phyloP scores from a whole-genome alignment of 768 basidiomycete species.

The Amanita subjunquillea region DNA sequence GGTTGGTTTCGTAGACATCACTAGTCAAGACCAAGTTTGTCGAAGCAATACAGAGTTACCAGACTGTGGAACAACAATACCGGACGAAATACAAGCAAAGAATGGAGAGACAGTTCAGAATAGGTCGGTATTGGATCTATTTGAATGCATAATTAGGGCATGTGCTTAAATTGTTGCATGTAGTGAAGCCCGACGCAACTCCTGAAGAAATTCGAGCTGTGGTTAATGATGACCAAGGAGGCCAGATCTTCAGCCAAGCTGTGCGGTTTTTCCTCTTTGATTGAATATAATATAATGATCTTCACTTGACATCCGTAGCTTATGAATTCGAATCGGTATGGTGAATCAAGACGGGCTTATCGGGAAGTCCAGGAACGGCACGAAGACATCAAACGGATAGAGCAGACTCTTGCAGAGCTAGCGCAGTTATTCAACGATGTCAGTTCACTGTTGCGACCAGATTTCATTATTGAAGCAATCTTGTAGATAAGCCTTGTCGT shows the following conservation, averaged over 20 bases:
- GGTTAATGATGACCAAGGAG: conserved; percentile 73
- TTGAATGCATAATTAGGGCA: neutral
- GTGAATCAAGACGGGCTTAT: conserved; percentile 83
- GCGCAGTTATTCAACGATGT: conserved; percentile 96
- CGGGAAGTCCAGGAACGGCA: conserved; percentile 97
- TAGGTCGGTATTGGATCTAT: conserved; percentile 36
- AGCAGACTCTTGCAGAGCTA: conserved; percentile 84
- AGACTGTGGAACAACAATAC: conserved; percentile 73
- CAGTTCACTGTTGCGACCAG: conserved; percentile 14
- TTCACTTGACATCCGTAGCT: conserved; percentile 36
- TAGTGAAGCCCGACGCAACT: conserved; percentile 89
- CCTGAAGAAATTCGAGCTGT: conserved; percentile 81
- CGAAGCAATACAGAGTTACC: conserved; percentile 79
- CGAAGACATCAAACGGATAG: conserved; percentile 92
- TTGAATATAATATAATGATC: neutral
- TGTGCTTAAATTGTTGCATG: neutral
- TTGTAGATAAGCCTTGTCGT: conserved; percentile 87
- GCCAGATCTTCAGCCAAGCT: conserved; percentile 87
- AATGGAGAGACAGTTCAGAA: conserved; percentile 81
- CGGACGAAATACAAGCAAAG: conserved; percentile 71
- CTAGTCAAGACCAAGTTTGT: conserved; percentile 70
- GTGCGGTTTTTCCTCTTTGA: conserved; percentile 26
- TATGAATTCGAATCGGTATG: conserved; percentile 85
- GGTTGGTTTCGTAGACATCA: conserved; percentile 30
- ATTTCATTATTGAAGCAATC: neutral